Evolutionary conservation across 139 green algal species (phyloP), one percentile per base, ranked within the genome.

Genomic region (Chlorella sp.): DNA sequence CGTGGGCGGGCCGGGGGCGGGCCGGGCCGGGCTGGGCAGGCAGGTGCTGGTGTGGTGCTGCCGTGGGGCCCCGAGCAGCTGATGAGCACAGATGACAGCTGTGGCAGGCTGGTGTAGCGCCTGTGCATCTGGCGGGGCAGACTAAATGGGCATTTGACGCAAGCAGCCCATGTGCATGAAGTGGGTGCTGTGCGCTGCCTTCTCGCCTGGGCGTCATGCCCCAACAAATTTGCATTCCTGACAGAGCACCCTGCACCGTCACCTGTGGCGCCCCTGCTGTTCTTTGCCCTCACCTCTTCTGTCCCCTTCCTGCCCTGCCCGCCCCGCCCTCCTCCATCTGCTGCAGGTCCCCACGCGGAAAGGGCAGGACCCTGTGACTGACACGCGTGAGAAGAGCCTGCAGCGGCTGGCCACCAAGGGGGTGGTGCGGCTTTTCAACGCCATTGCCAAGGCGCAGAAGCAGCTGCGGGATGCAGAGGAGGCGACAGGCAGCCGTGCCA

Each of bases 341-440:
- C 9, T 24, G 15, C 79, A 80, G 71, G 66, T 93, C 42, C 91
- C 88, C 37, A 73, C 28, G 39, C 91, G 91, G 42, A 92, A 91
- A 61, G 96, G 96, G 11, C 89, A 95, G 71, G 95, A 98, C 90
- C 95, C 96, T 2, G 90, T 61, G 21, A 76, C 91, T 18, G 96
- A 98, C 91, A 53, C 66, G 18, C 81, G 79, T 24, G 96, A 98
- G 88, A 97, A 97, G 92, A 78, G 88, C 83, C 91, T 98, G 71
- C 86, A 92, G 61, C 90, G 91, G 82, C 92, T 95, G 53, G 96
- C 96, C 2, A 98, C 96, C 4, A 94, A 95, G 57, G 96, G 96
- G 40, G 96, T 98, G 60, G 96, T 98, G 82, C 90, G 95, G 57
- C 94, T 99, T 68, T 99, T 99, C 93, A 99, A 99, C 81, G 97